Percentiles rank a stretch among this genome's conserved stretches.
These are phyloP conservation scores for Madurella mycetomatis DNA, from an alignment of 2,329 filamentous ascomycete species.

Conservation along the genomic window DNA sequence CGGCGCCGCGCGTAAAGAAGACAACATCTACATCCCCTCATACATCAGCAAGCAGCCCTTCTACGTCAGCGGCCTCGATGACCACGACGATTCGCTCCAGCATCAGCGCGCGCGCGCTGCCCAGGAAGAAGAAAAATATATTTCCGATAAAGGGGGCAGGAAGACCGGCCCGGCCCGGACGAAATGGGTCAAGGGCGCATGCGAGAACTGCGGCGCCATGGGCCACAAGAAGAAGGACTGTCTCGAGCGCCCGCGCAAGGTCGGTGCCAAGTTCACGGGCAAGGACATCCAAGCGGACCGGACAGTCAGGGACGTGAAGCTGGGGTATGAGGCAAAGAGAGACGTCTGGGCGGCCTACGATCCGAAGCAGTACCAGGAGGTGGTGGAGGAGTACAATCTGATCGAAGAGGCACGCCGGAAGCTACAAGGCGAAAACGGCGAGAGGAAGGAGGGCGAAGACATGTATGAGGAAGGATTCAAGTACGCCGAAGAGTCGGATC, in stretches of 20 bases:
- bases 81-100: slow-evolving; percentile 83
- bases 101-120: slow-evolving; percentile 76
- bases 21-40: slow-evolving; percentile 96
- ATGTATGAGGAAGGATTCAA: slow-evolving; percentile 57
- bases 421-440: slow-evolving; percentile 32
- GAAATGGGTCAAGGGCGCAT: slow-evolving; percentile 96
- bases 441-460: slow-evolving; percentile 50
- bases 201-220: slow-evolving; percentile 97
- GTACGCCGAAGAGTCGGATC: slow-evolving; percentile 93
- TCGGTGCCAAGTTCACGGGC: slow-evolving; percentile 87
- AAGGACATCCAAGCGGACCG: slow-evolving; percentile 93
- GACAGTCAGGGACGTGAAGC: slow-evolving; percentile 72
- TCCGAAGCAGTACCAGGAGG: slow-evolving; percentile 73
- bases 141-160: slow-evolving; percentile 82
- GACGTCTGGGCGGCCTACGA: slow-evolving; percentile 99
- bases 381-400: slow-evolving; percentile 87
- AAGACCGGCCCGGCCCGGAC: slow-evolving; percentile 83
- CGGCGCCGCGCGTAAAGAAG: slow-evolving; percentile 65
- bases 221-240: slow-evolving; percentile 95
- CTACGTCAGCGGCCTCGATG: slow-evolving; percentile 69
- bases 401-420: slow-evolving; percentile 69
- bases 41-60: slow-evolving; percentile 99
- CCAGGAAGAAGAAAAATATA: slow-evolving; percentile 47
- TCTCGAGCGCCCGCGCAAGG: slow-evolving; percentile 78
- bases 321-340: slow-evolving; percentile 96